These are phyloP conservation scores for Basidiobolus meristosporus DNA, from an alignment of 371 early-diverging fungal species.

Conservation along the genomic window DNA sequence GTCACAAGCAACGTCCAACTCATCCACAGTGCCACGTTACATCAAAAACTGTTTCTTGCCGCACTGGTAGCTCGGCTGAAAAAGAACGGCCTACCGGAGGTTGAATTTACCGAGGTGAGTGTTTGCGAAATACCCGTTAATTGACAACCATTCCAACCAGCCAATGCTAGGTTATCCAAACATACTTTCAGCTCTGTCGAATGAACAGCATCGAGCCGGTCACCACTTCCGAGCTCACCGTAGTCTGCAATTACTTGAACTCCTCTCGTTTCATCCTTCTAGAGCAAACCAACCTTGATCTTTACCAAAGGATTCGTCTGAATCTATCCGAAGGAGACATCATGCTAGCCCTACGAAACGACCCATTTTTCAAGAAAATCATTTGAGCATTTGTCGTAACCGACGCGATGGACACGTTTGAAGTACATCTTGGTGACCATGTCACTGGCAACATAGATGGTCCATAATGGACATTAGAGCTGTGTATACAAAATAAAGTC, in stretches of 20 bases:
- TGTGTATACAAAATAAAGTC: too few relatives aligned
- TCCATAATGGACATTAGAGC: too few relatives aligned
- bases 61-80: conserved; percentile 40
- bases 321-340: conserved; percentile 53
- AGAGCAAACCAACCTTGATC: conserved; percentile 41
- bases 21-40: conserved; percentile 46
- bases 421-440: too few relatives aligned
- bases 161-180: too few relatives aligned
- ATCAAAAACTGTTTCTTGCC: conserved; percentile 71
- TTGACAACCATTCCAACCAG: too few relatives aligned
- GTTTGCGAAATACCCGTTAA: too few relatives aligned
- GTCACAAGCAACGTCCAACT: conserved; percentile 51
- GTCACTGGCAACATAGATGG: too few relatives aligned
- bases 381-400: too few relatives aligned
- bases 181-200: conserved; percentile 48
- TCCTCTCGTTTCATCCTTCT: conserved; percentile 39
- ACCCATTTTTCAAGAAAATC: conserved; percentile 35
- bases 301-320: conserved; percentile 44
- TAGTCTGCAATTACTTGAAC: conserved; percentile 43
- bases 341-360: conserved; percentile 45
- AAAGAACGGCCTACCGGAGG: conserved; percentile 49
- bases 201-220: conserved; percentile 38
- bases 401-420: too few relatives aligned
- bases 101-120: conserved; percentile 45
- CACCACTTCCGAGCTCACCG: conserved; percentile 30